These are phyloP conservation scores for Mycena amicta DNA, from an alignment of 768 basidiomycete genomes.

Conservation along the genomic window DNA sequence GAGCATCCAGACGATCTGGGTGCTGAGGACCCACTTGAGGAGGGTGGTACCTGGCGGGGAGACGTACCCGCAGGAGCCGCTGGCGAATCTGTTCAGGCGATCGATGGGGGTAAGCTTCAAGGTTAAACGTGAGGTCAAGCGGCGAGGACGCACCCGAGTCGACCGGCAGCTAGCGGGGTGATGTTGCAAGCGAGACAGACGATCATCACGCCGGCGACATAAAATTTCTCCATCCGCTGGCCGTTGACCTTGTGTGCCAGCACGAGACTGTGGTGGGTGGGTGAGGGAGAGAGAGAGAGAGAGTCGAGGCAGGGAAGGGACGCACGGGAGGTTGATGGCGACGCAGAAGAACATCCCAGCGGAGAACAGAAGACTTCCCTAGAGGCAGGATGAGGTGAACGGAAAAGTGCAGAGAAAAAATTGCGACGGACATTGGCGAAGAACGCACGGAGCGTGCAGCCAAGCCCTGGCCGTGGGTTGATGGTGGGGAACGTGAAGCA, in stretches of 20 bases:
- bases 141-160: background rate
- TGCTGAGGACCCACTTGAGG: background rate
- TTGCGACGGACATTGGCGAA: background rate
- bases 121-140: background rate
- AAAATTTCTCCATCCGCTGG: slow-evolving; percentile 1
- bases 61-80: background rate
- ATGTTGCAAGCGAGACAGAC: background rate
- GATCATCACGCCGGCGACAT: background rate
- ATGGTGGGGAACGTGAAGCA: background rate
- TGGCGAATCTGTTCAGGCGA: background rate
- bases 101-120: too few relatives aligned
- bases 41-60: background rate
- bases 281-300: background rate
- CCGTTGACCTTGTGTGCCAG: background rate
- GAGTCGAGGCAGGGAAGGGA: background rate
- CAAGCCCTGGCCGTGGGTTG: background rate
- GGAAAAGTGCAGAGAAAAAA: background rate
- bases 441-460: background rate
- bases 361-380: background rate
- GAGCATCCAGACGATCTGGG: background rate
- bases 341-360: slow-evolving; percentile 8
- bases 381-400: background rate
- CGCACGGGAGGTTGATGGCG: slow-evolving; percentile 4
- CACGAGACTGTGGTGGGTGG: background rate
- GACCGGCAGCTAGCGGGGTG: background rate